Evolutionary conservation across 306 rosid genomes (phyloP).

Genomic region (Begonia loranthoides): DNA sequence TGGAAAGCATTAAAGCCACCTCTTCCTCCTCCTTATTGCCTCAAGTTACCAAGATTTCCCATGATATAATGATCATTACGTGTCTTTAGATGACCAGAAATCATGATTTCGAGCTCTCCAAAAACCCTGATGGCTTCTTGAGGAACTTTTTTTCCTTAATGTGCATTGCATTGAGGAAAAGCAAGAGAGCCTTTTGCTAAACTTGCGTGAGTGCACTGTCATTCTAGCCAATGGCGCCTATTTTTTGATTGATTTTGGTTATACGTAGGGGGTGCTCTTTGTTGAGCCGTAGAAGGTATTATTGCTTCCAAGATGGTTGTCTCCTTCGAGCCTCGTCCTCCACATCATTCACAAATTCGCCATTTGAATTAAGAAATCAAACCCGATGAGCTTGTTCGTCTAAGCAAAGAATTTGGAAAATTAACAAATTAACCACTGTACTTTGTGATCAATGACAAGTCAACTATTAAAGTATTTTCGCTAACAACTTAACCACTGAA

Average conservation of each 20-base stretch:
- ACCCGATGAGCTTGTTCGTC: slow-evolving; percentile 16
- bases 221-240: neutral
- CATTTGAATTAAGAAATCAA: slow-evolving; percentile 12
- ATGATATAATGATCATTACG: slow-evolving; percentile 56
- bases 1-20: slow-evolving; percentile 11
- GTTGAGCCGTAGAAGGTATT: neutral
- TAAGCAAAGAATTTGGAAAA: slow-evolving; percentile 19
- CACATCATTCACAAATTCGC: slow-evolving; percentile 22
- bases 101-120: slow-evolving; percentile 76
- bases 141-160: slow-evolving; percentile 53
- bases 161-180: slow-evolving; percentile 41
- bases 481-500: too few species aligned
- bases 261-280: slow-evolving; percentile 7
- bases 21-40: slow-evolving; percentile 26
- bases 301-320: neutral
- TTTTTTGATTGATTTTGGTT: slow-evolving; percentile 7
- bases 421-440: too few species aligned
- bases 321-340: slow-evolving; percentile 21
- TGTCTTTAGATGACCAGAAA: slow-evolving; percentile 45
- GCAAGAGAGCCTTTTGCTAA: slow-evolving; percentile 1
- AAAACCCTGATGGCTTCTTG: slow-evolving; percentile 59
- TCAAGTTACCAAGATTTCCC: slow-evolving; percentile 64
- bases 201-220: neutral
- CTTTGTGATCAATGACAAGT: too few species aligned
- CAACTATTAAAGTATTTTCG: too few species aligned